phyloP scores from a whole-genome alignment of 2,329 filamentous ascomycete species.

The Fusarium sacchari region DNA sequence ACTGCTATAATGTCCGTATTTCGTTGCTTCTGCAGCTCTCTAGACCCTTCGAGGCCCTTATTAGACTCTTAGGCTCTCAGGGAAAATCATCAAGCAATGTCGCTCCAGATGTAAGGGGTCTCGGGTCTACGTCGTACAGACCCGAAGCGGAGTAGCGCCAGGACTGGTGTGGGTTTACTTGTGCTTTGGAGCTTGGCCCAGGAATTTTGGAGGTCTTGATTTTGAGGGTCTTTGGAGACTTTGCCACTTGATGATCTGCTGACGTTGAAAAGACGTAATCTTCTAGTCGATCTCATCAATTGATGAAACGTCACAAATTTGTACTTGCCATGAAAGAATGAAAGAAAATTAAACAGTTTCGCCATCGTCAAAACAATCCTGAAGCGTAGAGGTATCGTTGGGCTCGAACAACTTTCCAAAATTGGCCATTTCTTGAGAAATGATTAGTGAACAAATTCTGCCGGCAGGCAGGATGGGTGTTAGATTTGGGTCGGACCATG shows the following conservation, averaged over 20 bases:
- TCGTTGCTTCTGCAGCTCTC: background rate
- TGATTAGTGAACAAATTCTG: constrained; percentile 31
- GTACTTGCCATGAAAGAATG: background rate
- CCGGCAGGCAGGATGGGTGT: background rate
- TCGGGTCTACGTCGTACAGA: background rate
- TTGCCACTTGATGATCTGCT: constrained; percentile 13
- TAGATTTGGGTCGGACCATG: too few species aligned
- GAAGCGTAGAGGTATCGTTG: background rate
- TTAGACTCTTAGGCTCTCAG: background rate
- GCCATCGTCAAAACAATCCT: too few species aligned
- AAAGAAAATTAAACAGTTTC: background rate
- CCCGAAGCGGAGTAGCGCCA: constrained; percentile 3
- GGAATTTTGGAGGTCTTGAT: background rate
- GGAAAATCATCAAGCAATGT: constrained; percentile 4
- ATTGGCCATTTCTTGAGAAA: background rate
- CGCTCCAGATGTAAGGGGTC: constrained; percentile 3
- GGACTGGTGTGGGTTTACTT: constrained; percentile 8
- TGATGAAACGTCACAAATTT: background rate
- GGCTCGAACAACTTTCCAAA: background rate
- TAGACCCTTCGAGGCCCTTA: constrained; percentile 14
- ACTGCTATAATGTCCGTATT: background rate
- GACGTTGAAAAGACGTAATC: constrained; percentile 33
- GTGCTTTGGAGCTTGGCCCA: background rate
- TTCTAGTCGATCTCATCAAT: background rate
- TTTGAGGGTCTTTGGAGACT: constrained; percentile 13